These are phyloP conservation scores for Colletotrichum musae DNA, from an alignment of 2,329 filamentous ascomycete genomes.

Conservation along the genomic window DNA sequence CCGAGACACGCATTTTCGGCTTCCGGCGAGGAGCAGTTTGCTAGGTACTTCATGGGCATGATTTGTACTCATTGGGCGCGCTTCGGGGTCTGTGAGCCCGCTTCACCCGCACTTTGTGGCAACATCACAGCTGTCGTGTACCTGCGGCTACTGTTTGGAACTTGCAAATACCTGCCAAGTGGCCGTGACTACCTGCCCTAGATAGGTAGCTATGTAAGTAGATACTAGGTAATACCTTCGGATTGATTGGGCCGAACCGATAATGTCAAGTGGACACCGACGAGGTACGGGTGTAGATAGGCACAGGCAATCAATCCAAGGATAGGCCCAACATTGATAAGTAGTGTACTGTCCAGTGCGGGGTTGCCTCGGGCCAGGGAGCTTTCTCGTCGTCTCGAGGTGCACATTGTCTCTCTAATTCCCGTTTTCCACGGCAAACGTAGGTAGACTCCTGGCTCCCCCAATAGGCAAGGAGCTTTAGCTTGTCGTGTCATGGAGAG, in stretches of 20 bases:
- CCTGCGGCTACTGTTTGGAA: background rate
- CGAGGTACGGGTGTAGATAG: slow-evolving; percentile 1
- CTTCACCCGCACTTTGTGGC: background rate
- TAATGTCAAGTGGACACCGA: slow-evolving; percentile 28
- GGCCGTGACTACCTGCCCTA: background rate
- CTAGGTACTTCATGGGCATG: no score
- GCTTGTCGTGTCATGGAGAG: no score
- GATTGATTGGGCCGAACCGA: slow-evolving; percentile 5
- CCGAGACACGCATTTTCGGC: background rate
- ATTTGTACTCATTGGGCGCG: no score
- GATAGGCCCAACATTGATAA: slow-evolving; percentile 17
- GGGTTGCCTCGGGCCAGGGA: slow-evolving; percentile 21
- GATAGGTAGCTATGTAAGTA: background rate
- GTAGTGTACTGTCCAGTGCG: slow-evolving; percentile 9
- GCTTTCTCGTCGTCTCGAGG: background rate
- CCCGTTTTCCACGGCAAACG: background rate
- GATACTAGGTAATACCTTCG: slow-evolving; percentile 6
- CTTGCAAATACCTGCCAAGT: background rate
- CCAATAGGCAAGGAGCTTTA: no score
- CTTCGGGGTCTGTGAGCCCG: no score
- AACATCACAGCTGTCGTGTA: background rate
- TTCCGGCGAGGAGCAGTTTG: background rate
- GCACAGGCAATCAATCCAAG: background rate
- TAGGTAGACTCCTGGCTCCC: background rate
- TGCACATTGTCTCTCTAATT: background rate